Percentiles rank a stretch among this genome's conserved stretches.
These are phyloP conservation scores for Backusella sp. DNA, from an alignment of 192 early-diverging fungal species.

Conservation along the genomic window DNA sequence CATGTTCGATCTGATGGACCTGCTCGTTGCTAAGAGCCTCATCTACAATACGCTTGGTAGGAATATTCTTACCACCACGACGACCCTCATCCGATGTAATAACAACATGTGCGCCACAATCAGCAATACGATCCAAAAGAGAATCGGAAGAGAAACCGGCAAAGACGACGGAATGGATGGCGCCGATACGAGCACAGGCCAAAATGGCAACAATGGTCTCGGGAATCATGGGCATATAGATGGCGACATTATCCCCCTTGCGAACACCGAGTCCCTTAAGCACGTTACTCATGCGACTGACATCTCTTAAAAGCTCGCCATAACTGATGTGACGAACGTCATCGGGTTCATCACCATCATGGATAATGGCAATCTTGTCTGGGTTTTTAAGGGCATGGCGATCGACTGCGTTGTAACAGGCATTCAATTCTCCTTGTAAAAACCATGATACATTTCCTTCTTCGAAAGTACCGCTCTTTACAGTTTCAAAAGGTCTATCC, in stretches of 20 bases:
- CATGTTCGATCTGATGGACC: slow-evolving; percentile 78
- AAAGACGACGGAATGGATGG: slow-evolving; percentile 94
- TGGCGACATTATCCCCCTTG: slow-evolving; percentile 93
- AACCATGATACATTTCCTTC: slow-evolving; percentile 94
- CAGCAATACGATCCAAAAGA: slow-evolving; percentile 86
- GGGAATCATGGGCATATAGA: slow-evolving; percentile 98
- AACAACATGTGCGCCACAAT: slow-evolving; percentile 77
- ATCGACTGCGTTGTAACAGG: slow-evolving; percentile 93
- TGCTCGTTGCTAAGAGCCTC: slow-evolving; percentile 68
- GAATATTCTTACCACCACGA: slow-evolving; percentile 85
- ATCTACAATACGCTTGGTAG: slow-evolving; percentile 91
- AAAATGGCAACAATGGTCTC: slow-evolving; percentile 91
- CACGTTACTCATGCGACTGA: slow-evolving; percentile 82
- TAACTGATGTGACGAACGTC: slow-evolving; percentile 78
- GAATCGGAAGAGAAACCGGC: slow-evolving; percentile 94
- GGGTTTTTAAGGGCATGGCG: slow-evolving; percentile 16
- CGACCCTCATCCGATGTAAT: slow-evolving; percentile 94
- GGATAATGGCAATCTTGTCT: slow-evolving; percentile 21
- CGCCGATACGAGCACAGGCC: slow-evolving; percentile 93
- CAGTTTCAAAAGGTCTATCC: slow-evolving; percentile 76
- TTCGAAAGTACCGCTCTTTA: slow-evolving; percentile 70
- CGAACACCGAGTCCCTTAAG: slow-evolving; percentile 77
- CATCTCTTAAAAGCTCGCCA: slow-evolving; percentile 75
- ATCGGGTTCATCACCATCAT: slow-evolving; percentile 78
- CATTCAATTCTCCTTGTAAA: slow-evolving; percentile 85